Evolutionary conservation across 2,329 filamentous ascomycete species (phyloP).

Genomic region (Cladosporium phlei): DNA sequence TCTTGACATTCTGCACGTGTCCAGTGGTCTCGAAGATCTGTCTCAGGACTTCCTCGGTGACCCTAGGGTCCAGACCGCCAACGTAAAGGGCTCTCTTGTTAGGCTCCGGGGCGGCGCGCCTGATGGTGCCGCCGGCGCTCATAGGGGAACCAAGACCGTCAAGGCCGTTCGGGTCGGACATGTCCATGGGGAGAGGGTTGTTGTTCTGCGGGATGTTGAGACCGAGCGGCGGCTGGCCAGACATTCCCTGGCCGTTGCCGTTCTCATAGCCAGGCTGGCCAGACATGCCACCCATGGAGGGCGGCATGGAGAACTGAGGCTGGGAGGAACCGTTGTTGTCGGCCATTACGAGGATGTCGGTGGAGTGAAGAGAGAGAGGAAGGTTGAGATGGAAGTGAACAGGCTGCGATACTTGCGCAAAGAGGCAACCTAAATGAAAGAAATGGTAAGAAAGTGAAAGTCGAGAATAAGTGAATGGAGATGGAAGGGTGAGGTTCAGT

Average conservation of each 20-base stretch:
- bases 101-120: slow-evolving; percentile 90
- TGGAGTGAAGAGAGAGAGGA: background rate
- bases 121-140: slow-evolving; percentile 72
- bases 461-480: background rate
- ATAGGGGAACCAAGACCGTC: slow-evolving; percentile 78
- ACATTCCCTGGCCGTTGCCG: slow-evolving; percentile 70
- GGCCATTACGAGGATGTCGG: slow-evolving; percentile 4
- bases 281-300: slow-evolving; percentile 6
- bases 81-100: slow-evolving; percentile 98
- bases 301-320: slow-evolving; percentile 8
- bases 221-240: slow-evolving; percentile 65
- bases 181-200: slow-evolving; percentile 88
- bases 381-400: slow-evolving; percentile 9
- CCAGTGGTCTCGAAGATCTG: slow-evolving; percentile 99
- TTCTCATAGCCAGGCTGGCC: slow-evolving; percentile 62
- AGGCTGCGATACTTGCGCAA: slow-evolving; percentile 7
- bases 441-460: slow-evolving; percentile 2
- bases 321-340: slow-evolving; percentile 8
- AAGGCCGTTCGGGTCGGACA: slow-evolving; percentile 56
- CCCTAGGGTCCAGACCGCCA: slow-evolving; percentile 86
- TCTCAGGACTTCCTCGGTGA: slow-evolving; percentile 91
- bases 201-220: slow-evolving; percentile 90
- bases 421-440: slow-evolving; percentile 3
- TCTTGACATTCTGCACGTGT: slow-evolving; percentile 97
- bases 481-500: too few relatives aligned